Conservation (phyloP, 768 basidiomycete genomes). For the Phlebiopsis flavidoalba region DNA sequence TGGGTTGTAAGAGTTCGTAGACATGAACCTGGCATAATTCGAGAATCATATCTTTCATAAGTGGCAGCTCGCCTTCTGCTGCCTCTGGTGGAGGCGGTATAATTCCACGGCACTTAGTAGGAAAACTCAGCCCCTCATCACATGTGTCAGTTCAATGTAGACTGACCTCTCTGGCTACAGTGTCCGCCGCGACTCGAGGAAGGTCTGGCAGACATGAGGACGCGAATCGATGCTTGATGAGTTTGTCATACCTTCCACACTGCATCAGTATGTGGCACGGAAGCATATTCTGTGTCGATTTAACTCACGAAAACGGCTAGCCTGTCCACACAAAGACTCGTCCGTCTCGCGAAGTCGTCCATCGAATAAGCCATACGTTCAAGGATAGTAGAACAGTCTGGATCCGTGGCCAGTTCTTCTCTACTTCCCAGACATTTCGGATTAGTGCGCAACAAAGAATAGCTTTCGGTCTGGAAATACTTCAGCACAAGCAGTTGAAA, state of each 20-base stretch:
- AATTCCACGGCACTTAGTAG: slow-evolving; percentile 46
- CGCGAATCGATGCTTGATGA: slow-evolving; percentile 81
- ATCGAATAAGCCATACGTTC: slow-evolving; percentile 90
- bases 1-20: not conserved
- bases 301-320: slow-evolving; percentile 85
- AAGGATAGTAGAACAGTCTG: slow-evolving; percentile 85
- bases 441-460: slow-evolving; percentile 51
- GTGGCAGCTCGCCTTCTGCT: slow-evolving; percentile 58
- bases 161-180: slow-evolving; percentile 64
- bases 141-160: not conserved
- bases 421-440: slow-evolving; percentile 85
- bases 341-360: slow-evolving; percentile 93
- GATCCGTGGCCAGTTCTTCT: slow-evolving; percentile 87
- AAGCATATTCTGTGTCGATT: not conserved
- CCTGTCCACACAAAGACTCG: slow-evolving; percentile 69
- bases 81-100: slow-evolving; percentile 43
- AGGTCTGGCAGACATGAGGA: slow-evolving; percentile 94
- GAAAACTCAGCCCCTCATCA: not conserved
- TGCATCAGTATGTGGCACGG: not conserved
- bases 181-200: slow-evolving; percentile 66
- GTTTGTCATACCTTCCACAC: slow-evolving; percentile 47
- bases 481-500: not conserved
- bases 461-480: slow-evolving; percentile 14
- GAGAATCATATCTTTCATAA: slow-evolving; percentile 55
- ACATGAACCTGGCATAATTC: slow-evolving; percentile 56